Percentiles rank a stretch among this genome's conserved stretches.
phyloP scores from a whole-genome alignment of 177 flowering plant species.

The Vitis hybrid region DNA sequence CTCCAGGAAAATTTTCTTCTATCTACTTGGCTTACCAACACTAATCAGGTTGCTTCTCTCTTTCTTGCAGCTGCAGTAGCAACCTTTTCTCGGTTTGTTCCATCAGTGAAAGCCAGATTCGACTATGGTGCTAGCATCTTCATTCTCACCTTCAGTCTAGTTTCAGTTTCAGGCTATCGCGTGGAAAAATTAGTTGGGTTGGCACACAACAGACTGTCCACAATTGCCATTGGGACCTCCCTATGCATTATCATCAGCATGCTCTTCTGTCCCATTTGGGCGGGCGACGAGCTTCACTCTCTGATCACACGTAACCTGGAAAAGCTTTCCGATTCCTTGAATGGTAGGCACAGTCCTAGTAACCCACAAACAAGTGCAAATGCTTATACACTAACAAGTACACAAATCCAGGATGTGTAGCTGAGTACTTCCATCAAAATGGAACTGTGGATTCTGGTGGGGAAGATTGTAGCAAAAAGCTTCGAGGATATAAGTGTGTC shows the following conservation, averaged over 20 bases:
- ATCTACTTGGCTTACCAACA: background rate
- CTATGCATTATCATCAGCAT: constrained; percentile 51
- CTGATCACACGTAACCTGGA: constrained; percentile 55
- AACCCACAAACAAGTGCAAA: no score
- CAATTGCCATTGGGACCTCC: constrained; percentile 57
- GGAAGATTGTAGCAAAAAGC: constrained; percentile 27
- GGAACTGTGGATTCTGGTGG: constrained; percentile 10
- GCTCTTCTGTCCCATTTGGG: constrained; percentile 76
- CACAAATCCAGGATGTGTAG: constrained; percentile 40
- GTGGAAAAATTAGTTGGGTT: constrained; percentile 41
- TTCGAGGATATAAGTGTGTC: constrained; percentile 54
- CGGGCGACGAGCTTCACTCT: constrained; percentile 72
- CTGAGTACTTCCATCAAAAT: constrained; percentile 41
- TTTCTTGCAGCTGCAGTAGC: constrained; percentile 45
- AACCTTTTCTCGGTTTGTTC: constrained; percentile 60
- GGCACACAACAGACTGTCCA: constrained; percentile 56
- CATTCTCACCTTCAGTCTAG: constrained; percentile 55
- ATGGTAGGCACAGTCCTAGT: constrained; percentile 37
- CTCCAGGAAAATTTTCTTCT: background rate
- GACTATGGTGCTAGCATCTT: constrained; percentile 60
- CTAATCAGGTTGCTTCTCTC: background rate
- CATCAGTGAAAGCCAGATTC: constrained; percentile 47
- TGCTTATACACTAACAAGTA: no score
- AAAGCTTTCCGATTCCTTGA: constrained; percentile 68
- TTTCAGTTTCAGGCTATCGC: constrained; percentile 60